Evolutionary conservation across 164 flowering plant genomes (phyloP), one percentile per base, ranked within the genome.

Genomic region (Aristolochia californica): DNA sequence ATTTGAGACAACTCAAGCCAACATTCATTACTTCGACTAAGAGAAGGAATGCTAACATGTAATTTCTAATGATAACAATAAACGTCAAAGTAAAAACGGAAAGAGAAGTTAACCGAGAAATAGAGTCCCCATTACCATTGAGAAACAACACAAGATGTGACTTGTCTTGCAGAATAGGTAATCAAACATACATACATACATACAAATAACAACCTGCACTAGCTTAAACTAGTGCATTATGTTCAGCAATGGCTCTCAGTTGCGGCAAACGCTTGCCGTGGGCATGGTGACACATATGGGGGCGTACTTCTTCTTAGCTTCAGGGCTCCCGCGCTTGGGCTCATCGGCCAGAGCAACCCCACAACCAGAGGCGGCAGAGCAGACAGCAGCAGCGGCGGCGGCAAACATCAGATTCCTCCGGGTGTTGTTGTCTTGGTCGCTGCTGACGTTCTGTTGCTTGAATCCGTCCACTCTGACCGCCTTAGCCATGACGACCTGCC

Each of bases 221-320:
- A 20, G 22, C 53, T 27, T 28, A 7, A 28, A 28, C 34, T 7
- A 28, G 34, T 28, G 34, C 30, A 28, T 28, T 2, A 28, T 28
- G 30, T 28, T 28, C 30, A 28, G 30, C 5, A 12, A 34, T 3
- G 40, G 10, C 10, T 9, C 7, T 72, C 78, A 80, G 25, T 85
- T 79, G 78, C 34, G 88, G 59, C 95, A 90, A 40, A 87, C 64
- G 2, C 82, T 71, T 27, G 97, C 97, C 5, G 97, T 90, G 0
- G 95, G 97, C 85, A 77, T 85, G n/a, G 91, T 77, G 43, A 80
- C 85, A 60, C 97, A 90, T n/a, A 90, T 51, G 0, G 84, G 81
- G 14, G 79, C 83, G 60, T 87, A 87, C 71, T 70, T 70, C 85
- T 80, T 82, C 84, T 78, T 85, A 25, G 95, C 93, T 45, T 72